A percentile compares a stretch with the other conserved stretches of the same genome.
Conservation (phyloP, 768 basidiomycete genomes). For the Lentinus brumalis region DNA sequence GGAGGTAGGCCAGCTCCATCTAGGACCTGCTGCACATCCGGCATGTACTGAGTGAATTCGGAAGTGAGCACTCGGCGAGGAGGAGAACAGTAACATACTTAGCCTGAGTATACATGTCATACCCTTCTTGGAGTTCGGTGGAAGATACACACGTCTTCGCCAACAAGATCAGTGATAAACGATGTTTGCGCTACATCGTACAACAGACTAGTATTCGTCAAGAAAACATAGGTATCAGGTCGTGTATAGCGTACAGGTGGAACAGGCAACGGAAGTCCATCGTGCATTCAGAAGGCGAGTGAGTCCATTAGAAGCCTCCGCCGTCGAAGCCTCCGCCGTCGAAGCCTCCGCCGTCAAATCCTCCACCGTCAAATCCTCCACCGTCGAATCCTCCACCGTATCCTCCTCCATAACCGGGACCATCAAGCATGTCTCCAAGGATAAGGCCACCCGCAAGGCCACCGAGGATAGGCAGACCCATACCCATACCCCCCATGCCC, state of each 20-base stretch:
- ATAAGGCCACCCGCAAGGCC: conserved; percentile 41
- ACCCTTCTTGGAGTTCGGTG: too few relatives aligned
- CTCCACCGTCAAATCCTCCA: conserved; percentile 19
- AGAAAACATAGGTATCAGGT: too few relatives aligned
- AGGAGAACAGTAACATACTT: too few relatives aligned
- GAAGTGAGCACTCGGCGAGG: too few relatives aligned
- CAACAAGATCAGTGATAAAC: too few relatives aligned
- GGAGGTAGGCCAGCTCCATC: conserved; percentile 62
- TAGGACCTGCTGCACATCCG: conserved; percentile 67
- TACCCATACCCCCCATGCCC: conserved; percentile 1
- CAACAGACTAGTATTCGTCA: too few relatives aligned
- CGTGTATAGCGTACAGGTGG: too few relatives aligned
- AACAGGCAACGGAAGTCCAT: too few relatives aligned
- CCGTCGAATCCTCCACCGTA: conserved; percentile 14
- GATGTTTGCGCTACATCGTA: too few relatives aligned
- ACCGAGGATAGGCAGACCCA: conserved; percentile 35
- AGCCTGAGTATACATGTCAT: too few relatives aligned
- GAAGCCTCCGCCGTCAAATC: conserved; percentile 17
- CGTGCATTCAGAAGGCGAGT: too few relatives aligned
- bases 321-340: conserved; percentile 28
- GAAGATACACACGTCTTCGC: too few relatives aligned
- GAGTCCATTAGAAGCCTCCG: not conserved
- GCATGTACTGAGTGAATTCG: conserved; percentile 81
- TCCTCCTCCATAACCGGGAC: conserved; percentile 27
- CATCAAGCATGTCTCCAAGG: conserved; percentile 31